These are phyloP conservation scores for Cerioporus squamosus DNA, from an alignment of 1,284 basidiomycete species.

Conservation along the genomic window DNA sequence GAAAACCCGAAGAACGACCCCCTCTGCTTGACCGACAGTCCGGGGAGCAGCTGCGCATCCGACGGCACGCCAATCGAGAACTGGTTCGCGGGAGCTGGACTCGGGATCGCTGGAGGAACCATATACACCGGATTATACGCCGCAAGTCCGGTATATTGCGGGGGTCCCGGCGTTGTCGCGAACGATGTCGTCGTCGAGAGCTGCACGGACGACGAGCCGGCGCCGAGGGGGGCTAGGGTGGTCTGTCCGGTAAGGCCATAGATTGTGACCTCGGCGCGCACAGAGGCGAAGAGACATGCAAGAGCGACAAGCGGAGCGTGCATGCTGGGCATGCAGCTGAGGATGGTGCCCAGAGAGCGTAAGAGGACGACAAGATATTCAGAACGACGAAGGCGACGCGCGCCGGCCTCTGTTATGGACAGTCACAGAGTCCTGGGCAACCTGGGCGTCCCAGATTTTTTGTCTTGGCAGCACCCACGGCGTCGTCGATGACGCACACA, in stretches of 20 bases:
- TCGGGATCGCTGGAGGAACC: slow-evolving; percentile 22
- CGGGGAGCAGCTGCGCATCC: slow-evolving; percentile 20
- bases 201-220: neutral
- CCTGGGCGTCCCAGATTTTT: neutral
- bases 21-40: slow-evolving; percentile 55
- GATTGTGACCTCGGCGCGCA: slow-evolving; percentile 6
- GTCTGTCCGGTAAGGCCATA: slow-evolving; percentile 10
- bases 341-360: neutral
- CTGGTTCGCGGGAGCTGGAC: slow-evolving; percentile 20
- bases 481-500: neutral
- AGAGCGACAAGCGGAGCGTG: neutral
- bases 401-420: neutral
- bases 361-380: neutral
- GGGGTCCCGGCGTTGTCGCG: slow-evolving; percentile 3
- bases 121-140: slow-evolving; percentile 24
- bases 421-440: neutral
- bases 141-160: slow-evolving; percentile 9
- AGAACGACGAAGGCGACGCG: neutral
- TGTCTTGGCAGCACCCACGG: neutral
- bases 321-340: slow-evolving; percentile 7
- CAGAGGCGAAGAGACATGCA: neutral
- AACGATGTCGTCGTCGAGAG: slow-evolving; percentile 2
- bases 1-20: slow-evolving; percentile 75
- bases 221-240: neutral
- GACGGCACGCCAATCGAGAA: slow-evolving; percentile 18